A percentile compares a stretch with the other conserved stretches of the same genome.
Evolutionary conservation across 441 rosid species (phyloP).

Genomic region (Pelargonium australe): DNA sequence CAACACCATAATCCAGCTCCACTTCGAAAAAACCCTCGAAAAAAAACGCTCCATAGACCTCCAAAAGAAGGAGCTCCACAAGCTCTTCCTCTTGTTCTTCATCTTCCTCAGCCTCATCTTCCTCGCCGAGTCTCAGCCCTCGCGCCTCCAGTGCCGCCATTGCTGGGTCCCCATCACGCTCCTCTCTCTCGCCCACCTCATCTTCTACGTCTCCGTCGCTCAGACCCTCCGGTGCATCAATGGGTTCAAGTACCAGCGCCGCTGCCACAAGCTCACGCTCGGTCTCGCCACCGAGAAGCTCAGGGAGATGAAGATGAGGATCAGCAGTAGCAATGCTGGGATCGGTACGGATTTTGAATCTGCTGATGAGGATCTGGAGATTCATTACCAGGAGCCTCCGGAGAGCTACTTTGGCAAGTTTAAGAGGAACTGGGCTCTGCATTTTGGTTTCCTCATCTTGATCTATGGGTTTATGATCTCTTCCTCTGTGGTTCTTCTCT

Average conservation of each 20-base stretch:
- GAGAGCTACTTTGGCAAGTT: conserved; percentile 87
- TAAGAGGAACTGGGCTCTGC: conserved; percentile 91
- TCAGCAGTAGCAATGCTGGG: conserved; percentile 31
- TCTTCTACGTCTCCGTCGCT: conserved; percentile 88
- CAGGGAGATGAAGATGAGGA: conserved; percentile 58
- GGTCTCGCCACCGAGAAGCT: conserved; percentile 83
- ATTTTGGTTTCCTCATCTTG: conserved; percentile 79
- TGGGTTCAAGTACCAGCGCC: conserved; percentile 87
- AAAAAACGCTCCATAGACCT: conserved; percentile 86
- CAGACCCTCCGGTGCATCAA: conserved; percentile 87
- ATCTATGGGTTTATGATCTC: conserved; percentile 78
- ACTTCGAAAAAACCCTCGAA: conserved; percentile 90
- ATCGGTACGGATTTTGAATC: conserved; percentile 26
- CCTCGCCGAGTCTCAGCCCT: conserved; percentile 48
- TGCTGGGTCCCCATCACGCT: conserved; percentile 77
- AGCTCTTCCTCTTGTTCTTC: conserved; percentile 78
- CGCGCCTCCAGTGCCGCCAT: conserved; percentile 80
- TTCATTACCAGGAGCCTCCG: conserved; percentile 91
- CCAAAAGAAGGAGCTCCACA: conserved; percentile 89
- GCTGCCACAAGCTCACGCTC: conserved; percentile 92
- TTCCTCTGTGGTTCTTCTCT: conserved; percentile 70
- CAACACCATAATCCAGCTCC: conserved; percentile 91
- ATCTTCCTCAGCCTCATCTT: conserved; percentile 59
- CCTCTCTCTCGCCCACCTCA: conserved; percentile 71
- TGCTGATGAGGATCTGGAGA: conserved; percentile 61